phyloP scores from a whole-genome alignment of 176 grass and related monocot species.

The Urochloa ruziziensis region DNA sequence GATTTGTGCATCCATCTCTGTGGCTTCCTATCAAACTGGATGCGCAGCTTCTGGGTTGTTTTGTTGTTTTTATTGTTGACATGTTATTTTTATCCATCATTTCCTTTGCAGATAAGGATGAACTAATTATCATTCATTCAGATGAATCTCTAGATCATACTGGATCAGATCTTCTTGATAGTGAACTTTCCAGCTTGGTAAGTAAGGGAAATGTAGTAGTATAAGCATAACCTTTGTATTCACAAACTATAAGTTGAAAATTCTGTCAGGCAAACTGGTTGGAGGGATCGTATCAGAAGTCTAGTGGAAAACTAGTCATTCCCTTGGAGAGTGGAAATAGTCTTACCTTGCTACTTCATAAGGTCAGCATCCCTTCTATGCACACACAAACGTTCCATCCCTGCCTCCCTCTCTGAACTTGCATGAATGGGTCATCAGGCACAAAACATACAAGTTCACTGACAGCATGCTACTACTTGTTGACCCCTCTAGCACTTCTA shows the following conservation, averaged over 20 bases:
- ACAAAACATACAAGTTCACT: neutral
- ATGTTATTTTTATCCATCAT: constrained; percentile 27
- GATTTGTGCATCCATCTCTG: neutral
- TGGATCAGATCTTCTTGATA: constrained; percentile 61
- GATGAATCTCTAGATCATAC: constrained; percentile 62
- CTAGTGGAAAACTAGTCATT: constrained; percentile 64
- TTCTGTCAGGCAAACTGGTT: constrained; percentile 71
- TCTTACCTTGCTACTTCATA: constrained; percentile 64
- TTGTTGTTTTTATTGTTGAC: neutral
- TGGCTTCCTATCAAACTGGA: constrained; percentile 1
- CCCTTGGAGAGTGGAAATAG: constrained; percentile 68
- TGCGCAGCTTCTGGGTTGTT: neutral
- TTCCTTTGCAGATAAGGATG: constrained; percentile 64
- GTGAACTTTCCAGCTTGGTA: constrained; percentile 73
- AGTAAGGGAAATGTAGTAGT: neutral
- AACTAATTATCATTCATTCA: constrained; percentile 67
- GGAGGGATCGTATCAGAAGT: constrained; percentile 66
- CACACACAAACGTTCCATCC: neutral
- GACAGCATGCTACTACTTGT: neutral
- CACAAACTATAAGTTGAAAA: neutral
- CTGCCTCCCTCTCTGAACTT: neutral
- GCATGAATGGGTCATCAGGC: neutral
- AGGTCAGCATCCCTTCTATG: constrained; percentile 47
- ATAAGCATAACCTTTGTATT: neutral
- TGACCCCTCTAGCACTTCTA: neutral